Conservation (phyloP, 148 eudicot genomes). For the Chenopodium suecicum region DNA sequence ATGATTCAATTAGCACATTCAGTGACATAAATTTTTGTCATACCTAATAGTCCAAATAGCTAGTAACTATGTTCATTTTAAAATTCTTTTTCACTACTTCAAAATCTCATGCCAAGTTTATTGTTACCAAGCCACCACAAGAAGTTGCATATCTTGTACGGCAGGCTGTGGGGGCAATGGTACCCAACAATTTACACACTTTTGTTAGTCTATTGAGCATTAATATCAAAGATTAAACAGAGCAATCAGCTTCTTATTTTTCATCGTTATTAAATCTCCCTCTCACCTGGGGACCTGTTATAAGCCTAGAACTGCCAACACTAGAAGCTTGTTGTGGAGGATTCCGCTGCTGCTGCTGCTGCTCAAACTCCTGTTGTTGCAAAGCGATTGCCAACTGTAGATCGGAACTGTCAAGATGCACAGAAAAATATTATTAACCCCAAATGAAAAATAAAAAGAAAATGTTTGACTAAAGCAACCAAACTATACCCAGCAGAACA, state of each 20-base stretch:
- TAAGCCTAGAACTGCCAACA: conserved; percentile 48
- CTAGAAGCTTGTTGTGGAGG: conserved; percentile 45
- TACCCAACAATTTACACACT: neutral
- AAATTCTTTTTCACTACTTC: neutral
- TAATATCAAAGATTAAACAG: neutral
- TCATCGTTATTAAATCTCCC: conserved; percentile 13
- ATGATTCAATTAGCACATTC: too few species aligned
- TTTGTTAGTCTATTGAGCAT: neutral
- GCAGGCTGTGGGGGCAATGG: too few species aligned
- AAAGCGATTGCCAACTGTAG: conserved; percentile 85
- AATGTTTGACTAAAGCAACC: neutral
- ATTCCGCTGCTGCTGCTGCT: conserved; percentile 36
- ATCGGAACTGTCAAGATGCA: conserved; percentile 63
- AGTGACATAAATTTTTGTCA: too few species aligned
- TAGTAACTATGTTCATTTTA: neutral
- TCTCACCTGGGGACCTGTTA: conserved; percentile 84
- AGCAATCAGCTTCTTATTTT: conserved; percentile 1
- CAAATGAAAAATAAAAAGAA: neutral
- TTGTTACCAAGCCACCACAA: neutral
- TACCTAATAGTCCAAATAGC: neutral
- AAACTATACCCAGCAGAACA: neutral
- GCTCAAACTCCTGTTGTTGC: conserved; percentile 92
- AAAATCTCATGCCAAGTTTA: neutral
- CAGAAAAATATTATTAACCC: neutral
- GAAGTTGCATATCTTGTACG: neutral